phyloP scores from a whole-genome alignment of 75 land plant species.

The Cupressus sempervirens region DNA sequence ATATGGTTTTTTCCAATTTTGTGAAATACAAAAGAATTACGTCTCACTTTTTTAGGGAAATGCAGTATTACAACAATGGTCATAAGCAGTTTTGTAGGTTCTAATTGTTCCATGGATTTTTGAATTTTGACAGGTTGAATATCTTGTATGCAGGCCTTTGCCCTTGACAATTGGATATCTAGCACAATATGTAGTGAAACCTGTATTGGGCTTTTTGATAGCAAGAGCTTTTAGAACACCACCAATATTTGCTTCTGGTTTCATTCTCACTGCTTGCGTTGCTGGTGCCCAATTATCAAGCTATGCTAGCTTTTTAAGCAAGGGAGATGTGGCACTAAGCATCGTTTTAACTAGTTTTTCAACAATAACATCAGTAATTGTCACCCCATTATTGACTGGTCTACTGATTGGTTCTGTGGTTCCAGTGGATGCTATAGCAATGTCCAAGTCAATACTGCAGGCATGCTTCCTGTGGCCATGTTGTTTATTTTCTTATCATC shows the following conservation, averaged over 20 bases:
- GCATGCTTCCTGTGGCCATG: slow-evolving; percentile 20
- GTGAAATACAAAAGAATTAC: background rate
- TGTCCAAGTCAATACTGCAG: slow-evolving; percentile 95
- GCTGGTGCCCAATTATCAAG: slow-evolving; percentile 94
- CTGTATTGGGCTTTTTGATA: slow-evolving; percentile 65
- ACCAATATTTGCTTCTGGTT: slow-evolving; percentile 75
- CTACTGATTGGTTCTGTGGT: slow-evolving; percentile 96
- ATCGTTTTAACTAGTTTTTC: slow-evolving; percentile 75
- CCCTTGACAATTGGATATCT: slow-evolving; percentile 84
- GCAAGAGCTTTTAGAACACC: slow-evolving; percentile 66
- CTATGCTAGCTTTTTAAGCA: slow-evolving; percentile 87
- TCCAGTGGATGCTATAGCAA: slow-evolving; percentile 93
- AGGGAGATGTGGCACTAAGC: slow-evolving; percentile 93
- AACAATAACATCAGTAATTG: slow-evolving; percentile 75
- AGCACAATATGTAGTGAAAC: slow-evolving; percentile 84
- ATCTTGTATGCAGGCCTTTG: slow-evolving; percentile 67
- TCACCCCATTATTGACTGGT: slow-evolving; percentile 83
- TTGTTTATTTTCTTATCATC: background rate
- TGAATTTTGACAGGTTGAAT: slow-evolving; percentile 9
- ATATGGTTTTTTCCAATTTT: background rate
- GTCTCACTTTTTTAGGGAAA: background rate
- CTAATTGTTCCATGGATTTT: background rate
- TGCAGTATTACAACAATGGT: background rate
- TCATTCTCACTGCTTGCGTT: slow-evolving; percentile 88
- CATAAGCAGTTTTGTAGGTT: background rate